Evolutionary conservation across 129 eudicot genomes (phyloP), one percentile per base, ranked within the genome.

Genomic region (Flaveria brownii): DNA sequence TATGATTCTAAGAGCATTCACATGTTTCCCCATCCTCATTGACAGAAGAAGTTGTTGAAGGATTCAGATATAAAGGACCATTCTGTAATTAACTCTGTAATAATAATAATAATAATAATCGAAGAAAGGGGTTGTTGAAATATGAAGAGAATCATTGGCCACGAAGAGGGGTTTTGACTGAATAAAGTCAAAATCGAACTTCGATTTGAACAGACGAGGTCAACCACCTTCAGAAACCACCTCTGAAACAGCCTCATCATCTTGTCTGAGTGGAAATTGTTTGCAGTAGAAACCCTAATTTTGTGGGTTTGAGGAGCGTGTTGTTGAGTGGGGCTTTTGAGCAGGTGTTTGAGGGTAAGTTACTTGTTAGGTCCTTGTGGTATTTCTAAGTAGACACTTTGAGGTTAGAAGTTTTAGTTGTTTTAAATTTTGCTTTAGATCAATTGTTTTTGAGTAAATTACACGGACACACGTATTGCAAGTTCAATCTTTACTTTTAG

Each of bases 111-210:
- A 33, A 33, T 33, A 33, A 45, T 45, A 45, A 45, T 11, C 2
- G 14, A 45, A 45, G 13, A 45, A 45, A 49, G 61, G 61, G 63
- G 62, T 71, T 51, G 76, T 71, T 71, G 64, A 71, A 2, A 51
- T 28, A 10, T 16, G 28, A 71, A 52, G 36, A 55, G 13, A 72
- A 55, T 55, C 76, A 72, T 72, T 52, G 63, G 76, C 76, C 76
- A 71, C 30, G 33, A 71, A 52, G 17, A 71, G 1, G n/a, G 16
- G 8, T 30, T 33, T 72, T 72, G 76, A 72, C 66, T 33, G 13
- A 72, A 72, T 36, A 54, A 55, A 72, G 65, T 72, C 52, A 72
- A 54, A 72, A 72, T n/a, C 7, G 5, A 18, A 72, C 33, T 17
- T 55, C 20, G 14, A 6, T 49, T 50, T 70, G 57, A 46, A 45